Evolutionary conservation across 2,329 filamentous ascomycete species (phyloP).

Genomic region (Aspergillus arachidicola): DNA sequence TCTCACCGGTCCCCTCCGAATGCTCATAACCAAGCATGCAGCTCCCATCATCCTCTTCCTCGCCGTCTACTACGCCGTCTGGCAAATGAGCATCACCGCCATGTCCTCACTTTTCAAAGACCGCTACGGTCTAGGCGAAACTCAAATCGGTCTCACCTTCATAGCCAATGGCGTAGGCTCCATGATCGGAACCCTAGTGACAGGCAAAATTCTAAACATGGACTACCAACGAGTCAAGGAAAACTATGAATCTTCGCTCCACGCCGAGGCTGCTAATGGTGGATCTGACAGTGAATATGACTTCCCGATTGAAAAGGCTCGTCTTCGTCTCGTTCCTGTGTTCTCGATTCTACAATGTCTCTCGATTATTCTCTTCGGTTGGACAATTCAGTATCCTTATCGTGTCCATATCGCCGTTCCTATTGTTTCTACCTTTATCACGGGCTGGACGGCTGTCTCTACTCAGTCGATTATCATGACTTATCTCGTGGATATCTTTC

Average conservation of each 20-base stretch:
- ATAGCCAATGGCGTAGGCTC: conserved; percentile 59
- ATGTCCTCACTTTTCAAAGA: conserved; percentile 54
- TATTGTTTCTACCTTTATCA: conserved; percentile 55
- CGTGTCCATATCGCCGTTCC: conserved; percentile 53
- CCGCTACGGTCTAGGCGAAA: conserved; percentile 48
- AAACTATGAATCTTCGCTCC: conserved; percentile 24
- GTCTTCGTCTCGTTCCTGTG: conserved; percentile 52
- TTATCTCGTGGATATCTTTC: conserved; percentile 58
- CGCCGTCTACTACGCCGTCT: conserved; percentile 56
- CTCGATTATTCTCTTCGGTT: conserved; percentile 56
- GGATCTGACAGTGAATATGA: conserved; percentile 16
- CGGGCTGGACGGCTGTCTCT: conserved; percentile 55
- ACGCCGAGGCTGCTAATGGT: background rate
- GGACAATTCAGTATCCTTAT: conserved; percentile 51
- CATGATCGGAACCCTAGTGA: conserved; percentile 56
- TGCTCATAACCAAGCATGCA: conserved; percentile 50
- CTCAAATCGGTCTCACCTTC: conserved; percentile 55
- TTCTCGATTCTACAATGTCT: conserved; percentile 50
- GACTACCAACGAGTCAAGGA: conserved; percentile 52
- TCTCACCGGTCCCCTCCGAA: conserved; percentile 49
- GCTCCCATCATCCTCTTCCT: conserved; percentile 52
- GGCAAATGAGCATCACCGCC: conserved; percentile 59
- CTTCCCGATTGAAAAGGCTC: conserved; percentile 56
- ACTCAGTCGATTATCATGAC: conserved; percentile 55
- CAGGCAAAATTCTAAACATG: conserved; percentile 55